Base-by-base conservation (phyloP, 768 basidiomycete species). In the Lyophyllum semitale region DNA sequence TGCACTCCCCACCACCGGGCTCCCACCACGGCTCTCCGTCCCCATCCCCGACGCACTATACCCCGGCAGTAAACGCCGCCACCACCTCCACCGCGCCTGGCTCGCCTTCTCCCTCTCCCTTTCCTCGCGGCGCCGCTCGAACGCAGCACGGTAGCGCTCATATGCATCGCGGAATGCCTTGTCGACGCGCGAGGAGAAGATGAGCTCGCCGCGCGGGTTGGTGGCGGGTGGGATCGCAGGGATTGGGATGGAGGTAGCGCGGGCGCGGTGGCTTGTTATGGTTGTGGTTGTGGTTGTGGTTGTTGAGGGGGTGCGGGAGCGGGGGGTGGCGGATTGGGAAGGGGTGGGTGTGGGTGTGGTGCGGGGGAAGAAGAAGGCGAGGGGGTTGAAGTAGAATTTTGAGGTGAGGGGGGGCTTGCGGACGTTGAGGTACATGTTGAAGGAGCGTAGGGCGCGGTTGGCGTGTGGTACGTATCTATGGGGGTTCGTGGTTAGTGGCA, bases 341-440 rank as follows among this genome's bases (percentile, higher is more conserved):
- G 65, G 27, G 63, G 53, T 51, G 67, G 35, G 1, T 56, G 53
- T 23, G 67, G 63, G 7, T 69, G n/a, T 62, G 4, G 80, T 75
- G 22, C 79, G 74, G 11, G 79, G 77, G 54, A 83, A 84, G 70
- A 87, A 79, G 71, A 84, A 80, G n/a, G 79, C 68, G 45, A 87
- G 69, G 8, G 82, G 81, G 63, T 81, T 85, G 74, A 70, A 76
- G 59, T 62, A 64, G 58, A 85, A 71, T 63, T 82, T 84, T 11
- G 88, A 84, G 29, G 82, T 79, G 15, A 91, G 73, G 0, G 93
- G 84, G 1, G 87, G 88, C 60, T 85, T 84, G 38, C 95, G 89
- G 64, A 96, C 91, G 74, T 99, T 99, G 62, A 99, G 81, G 65
- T 93, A 92, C 87, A 99, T 95, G 71, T 99, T 99, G 70, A 98